A percentile compares a stretch with the other conserved stretches of the same genome.
Evolutionary conservation across 2,329 filamentous ascomycete species (phyloP).

Genomic region (Cladosporium sp.): DNA sequence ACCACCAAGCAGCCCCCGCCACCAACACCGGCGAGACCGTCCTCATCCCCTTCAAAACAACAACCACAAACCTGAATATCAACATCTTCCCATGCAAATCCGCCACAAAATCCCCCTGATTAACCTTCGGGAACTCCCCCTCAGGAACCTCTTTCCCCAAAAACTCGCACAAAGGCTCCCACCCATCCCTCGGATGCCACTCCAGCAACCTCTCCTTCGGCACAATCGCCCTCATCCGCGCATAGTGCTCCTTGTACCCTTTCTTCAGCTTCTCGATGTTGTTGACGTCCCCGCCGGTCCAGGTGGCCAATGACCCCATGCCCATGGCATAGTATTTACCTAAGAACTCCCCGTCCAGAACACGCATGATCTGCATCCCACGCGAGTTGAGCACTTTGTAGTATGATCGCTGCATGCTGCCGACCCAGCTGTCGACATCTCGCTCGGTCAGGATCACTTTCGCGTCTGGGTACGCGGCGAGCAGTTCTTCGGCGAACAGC

Average conservation of each 20-base stretch:
- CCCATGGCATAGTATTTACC: slow-evolving; percentile 8
- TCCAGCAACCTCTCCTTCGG: slow-evolving; percentile 30
- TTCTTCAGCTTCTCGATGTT: neutral
- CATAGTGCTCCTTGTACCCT: neutral
- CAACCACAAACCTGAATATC: neutral
- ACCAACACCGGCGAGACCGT: neutral
- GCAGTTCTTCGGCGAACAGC: slow-evolving; percentile 24
- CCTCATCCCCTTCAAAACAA: neutral
- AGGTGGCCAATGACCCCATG: neutral
- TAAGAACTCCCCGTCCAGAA: neutral
- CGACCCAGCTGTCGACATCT: slow-evolving; percentile 26
- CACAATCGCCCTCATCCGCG: neutral
- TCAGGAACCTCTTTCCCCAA: slow-evolving; percentile 41
- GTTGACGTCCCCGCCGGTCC: neutral
- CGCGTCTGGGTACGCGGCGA: slow-evolving; percentile 27
- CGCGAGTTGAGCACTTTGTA: neutral
- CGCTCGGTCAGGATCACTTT: slow-evolving; percentile 28
- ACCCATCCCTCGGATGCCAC: slow-evolving; percentile 34
- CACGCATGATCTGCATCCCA: neutral
- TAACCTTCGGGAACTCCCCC: slow-evolving; percentile 38
- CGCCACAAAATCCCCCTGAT: slow-evolving; percentile 8
- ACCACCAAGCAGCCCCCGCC: slow-evolving; percentile 6
- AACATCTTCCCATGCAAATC: slow-evolving; percentile 9
- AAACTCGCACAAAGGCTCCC: slow-evolving; percentile 49
- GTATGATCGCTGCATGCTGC: neutral